Evolutionary conservation across 2,329 filamentous ascomycete species (phyloP).

Genomic region (Nannizziopsis barbatae): DNA sequence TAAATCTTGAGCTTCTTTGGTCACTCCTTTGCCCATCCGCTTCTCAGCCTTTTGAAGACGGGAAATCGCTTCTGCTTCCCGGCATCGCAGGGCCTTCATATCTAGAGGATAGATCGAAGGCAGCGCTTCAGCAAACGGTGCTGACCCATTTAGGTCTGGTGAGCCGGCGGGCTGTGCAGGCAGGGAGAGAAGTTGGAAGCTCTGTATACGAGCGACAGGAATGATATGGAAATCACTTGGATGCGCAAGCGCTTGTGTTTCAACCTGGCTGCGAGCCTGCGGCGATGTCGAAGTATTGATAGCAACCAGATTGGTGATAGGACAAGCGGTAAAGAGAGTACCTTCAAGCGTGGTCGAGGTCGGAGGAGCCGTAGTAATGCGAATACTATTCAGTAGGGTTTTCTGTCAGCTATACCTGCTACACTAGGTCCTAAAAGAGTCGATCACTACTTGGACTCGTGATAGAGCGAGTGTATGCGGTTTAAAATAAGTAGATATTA

Average conservation of each 20-base stretch:
- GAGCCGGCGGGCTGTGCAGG: conserved; percentile 3
- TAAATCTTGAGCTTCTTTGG: conserved; percentile 50
- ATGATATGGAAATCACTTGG: conserved; percentile 51
- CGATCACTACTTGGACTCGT: no score
- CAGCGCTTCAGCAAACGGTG: conserved; percentile 40
- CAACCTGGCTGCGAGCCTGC: conserved; percentile 23
- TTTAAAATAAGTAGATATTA: no score
- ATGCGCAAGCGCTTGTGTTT: conserved; percentile 22
- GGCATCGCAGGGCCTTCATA: conserved; percentile 42
- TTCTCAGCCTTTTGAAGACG: conserved; percentile 48
- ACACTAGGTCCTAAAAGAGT: no score
- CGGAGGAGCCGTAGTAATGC: conserved; percentile 45
- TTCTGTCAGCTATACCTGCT: not conserved
- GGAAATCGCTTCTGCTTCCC: conserved; percentile 46
- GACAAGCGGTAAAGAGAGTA: conserved; percentile 51
- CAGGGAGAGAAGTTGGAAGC: conserved; percentile 44
- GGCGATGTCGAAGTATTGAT: conserved; percentile 45
- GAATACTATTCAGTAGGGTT: conserved; percentile 37
- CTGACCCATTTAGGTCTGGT: conserved; percentile 16
- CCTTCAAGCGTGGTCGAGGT: conserved; percentile 47
- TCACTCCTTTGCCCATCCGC: conserved; percentile 51
- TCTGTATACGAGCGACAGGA: conserved; percentile 48
- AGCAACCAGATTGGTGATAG: conserved; percentile 50
- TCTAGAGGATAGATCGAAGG: conserved; percentile 40
- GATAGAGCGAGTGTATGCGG: no score